phyloP scores from a whole-genome alignment of 148 eudicot genomes.

The Cornus kousa region DNA sequence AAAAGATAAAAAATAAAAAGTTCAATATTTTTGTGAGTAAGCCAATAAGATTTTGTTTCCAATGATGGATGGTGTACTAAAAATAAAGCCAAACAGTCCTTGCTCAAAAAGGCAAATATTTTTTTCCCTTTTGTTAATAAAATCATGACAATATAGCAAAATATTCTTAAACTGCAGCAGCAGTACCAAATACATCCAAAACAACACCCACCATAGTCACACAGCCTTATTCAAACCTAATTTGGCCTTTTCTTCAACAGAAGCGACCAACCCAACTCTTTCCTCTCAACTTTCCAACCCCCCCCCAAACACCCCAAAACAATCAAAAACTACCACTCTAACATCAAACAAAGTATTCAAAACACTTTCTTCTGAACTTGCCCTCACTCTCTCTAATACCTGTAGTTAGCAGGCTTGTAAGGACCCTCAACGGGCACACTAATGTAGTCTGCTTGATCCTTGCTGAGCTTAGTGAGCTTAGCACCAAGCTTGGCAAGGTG shows the following conservation, averaged over 20 bases:
- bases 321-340: background rate
- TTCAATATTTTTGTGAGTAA: too few species aligned
- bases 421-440: slow-evolving; percentile 85
- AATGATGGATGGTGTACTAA: too few species aligned
- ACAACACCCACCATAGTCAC: background rate
- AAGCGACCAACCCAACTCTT: background rate
- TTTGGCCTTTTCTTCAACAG: background rate
- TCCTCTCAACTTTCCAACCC: background rate
- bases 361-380: background rate
- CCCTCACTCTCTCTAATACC: slow-evolving; percentile 55
- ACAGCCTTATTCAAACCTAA: background rate
- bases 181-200: background rate
- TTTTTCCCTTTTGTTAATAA: background rate
- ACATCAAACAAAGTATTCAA: background rate
- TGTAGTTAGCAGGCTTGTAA: slow-evolving; percentile 90
- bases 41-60: too few species aligned
- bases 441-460: slow-evolving; percentile 86
- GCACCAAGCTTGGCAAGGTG: slow-evolving; percentile 91
- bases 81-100: too few species aligned
- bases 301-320: background rate
- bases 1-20: too few species aligned
- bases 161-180: background rate
- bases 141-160: background rate
- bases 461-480: slow-evolving; percentile 74
- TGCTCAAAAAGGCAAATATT: background rate